phyloP scores from a whole-genome alignment of 257 asterid species.

The Primulina huaijiensis region DNA sequence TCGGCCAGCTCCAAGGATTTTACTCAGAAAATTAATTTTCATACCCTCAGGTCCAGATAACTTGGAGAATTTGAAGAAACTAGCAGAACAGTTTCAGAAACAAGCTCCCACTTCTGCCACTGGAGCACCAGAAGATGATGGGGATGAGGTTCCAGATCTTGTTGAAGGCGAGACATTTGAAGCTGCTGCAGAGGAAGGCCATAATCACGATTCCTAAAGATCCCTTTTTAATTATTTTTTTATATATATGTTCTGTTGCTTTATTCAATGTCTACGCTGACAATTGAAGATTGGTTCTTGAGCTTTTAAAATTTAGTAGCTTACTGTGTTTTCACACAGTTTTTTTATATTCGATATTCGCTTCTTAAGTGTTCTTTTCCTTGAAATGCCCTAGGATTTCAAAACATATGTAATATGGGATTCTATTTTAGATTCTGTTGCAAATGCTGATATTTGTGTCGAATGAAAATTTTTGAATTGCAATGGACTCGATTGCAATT shows the following conservation, averaged over 20 bases:
- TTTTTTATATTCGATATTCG: neutral
- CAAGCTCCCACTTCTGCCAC: conserved; percentile 47
- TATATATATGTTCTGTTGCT: conserved; percentile 25
- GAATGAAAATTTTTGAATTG: neutral
- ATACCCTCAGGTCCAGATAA: conserved; percentile 57
- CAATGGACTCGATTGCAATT: neutral
- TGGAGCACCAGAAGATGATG: conserved; percentile 30
- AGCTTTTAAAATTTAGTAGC: neutral
- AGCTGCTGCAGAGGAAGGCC: conserved; percentile 64
- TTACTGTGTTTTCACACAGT: too few relatives aligned
- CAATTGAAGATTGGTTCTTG: neutral
- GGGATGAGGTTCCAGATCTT: conserved; percentile 68
- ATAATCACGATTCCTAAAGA: conserved; percentile 24
- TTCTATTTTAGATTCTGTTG: too few relatives aligned
- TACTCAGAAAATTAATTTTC: neutral
- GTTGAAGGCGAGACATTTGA: conserved; percentile 65
- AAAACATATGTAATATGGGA: too few relatives aligned
- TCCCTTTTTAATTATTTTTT: conserved; percentile 36
- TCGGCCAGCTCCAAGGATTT: neutral
- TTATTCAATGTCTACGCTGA: neutral
- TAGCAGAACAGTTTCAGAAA: conserved; percentile 74
- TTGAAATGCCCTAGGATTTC: neutral
- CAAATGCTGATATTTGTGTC: neutral
- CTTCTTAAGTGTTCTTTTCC: too few relatives aligned
- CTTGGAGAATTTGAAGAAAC: conserved; percentile 64